Evolutionary conservation across 495 filamentous ascomycete genomes (phyloP).

Genomic region (Bryoglossum gracile): DNA sequence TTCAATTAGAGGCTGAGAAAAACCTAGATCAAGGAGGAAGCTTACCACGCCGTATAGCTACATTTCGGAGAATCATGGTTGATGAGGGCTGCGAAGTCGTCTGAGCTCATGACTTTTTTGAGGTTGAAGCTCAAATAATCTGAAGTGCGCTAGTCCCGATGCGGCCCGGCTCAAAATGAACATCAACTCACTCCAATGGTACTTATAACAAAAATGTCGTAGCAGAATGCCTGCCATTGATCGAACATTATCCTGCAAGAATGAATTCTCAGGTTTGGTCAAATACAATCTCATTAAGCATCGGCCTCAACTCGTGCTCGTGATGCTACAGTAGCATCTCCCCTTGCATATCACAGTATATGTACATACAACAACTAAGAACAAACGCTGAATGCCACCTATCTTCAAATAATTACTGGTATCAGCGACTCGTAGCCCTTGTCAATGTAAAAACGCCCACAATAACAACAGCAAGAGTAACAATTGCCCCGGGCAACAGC

Average conservation of each 20-base stretch:
- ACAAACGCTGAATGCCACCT: conserved; percentile 14
- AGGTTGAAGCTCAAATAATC: conserved; percentile 1
- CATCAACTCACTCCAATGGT: too few species aligned
- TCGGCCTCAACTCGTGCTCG: conserved; percentile 6
- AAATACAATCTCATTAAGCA: conserved; percentile 4
- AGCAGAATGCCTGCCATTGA: too few species aligned
- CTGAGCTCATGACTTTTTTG: conserved; percentile 13
- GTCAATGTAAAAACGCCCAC: conserved; percentile 88
- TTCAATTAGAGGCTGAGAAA: conserved; percentile 17
- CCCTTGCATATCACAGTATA: too few species aligned
- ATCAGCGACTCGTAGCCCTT: conserved; percentile 58
- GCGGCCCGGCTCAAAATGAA: too few species aligned
- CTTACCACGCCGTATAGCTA: conserved; percentile 42
- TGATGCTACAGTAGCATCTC: not conserved
- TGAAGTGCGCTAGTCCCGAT: conserved; percentile 7
- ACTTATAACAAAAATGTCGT: too few species aligned
- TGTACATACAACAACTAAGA: conserved; percentile 10
- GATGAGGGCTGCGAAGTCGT: not conserved
- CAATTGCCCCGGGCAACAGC: conserved; percentile 87
- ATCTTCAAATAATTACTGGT: conserved; percentile 10
- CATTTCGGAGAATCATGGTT: conserved; percentile 46
- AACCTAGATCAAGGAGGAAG: not conserved
- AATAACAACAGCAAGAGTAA: conserved; percentile 91
- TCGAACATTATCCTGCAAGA: too few species aligned
- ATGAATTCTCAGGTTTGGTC: not conserved